Percentiles rank a stretch among this genome's conserved stretches.
These are phyloP conservation scores for Silene uniflora DNA, from an alignment of 148 eudicot genomes.

Conservation along the genomic window DNA sequence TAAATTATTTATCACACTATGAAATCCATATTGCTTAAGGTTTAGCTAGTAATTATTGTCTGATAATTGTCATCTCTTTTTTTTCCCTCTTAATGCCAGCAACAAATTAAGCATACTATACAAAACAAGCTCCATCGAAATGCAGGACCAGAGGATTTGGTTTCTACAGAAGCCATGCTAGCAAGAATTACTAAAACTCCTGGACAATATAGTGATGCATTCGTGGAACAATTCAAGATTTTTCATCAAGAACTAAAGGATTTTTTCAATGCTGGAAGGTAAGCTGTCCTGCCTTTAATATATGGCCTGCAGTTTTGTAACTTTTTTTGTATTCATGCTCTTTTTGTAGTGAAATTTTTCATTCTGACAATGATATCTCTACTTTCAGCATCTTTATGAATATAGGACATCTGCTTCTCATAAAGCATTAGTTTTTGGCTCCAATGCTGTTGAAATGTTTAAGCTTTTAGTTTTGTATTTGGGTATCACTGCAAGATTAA, in stretches of 20 bases:
- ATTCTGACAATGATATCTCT: neutral
- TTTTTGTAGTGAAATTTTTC: neutral
- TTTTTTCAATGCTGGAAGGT: constrained; percentile 99
- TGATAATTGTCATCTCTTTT: neutral
- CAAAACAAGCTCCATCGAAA: constrained; percentile 97
- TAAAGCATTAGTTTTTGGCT: neutral
- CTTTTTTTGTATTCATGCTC: neutral
- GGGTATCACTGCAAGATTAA: neutral
- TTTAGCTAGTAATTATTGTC: constrained; percentile 4
- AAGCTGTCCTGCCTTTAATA: neutral
- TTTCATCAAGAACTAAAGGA: constrained; percentile 90
- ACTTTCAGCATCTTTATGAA: neutral
- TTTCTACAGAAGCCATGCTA: constrained; percentile 95
- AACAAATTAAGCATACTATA: constrained; percentile 98
- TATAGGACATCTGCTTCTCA: neutral
- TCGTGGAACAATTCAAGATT: constrained; percentile 86
- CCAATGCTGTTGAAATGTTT: neutral
- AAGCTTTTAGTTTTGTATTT: neutral
- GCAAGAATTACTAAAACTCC: constrained; percentile 75
- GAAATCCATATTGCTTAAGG: constrained; percentile 4
- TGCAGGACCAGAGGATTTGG: constrained; percentile 99
- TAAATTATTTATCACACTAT: constrained; percentile 9
- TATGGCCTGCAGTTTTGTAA: neutral
- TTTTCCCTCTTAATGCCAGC: constrained; percentile 41
- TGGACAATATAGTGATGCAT: constrained; percentile 78